These are phyloP conservation scores for Dacryopinax spathularia DNA, from an alignment of 768 basidiomycete genomes.

Conservation along the genomic window DNA sequence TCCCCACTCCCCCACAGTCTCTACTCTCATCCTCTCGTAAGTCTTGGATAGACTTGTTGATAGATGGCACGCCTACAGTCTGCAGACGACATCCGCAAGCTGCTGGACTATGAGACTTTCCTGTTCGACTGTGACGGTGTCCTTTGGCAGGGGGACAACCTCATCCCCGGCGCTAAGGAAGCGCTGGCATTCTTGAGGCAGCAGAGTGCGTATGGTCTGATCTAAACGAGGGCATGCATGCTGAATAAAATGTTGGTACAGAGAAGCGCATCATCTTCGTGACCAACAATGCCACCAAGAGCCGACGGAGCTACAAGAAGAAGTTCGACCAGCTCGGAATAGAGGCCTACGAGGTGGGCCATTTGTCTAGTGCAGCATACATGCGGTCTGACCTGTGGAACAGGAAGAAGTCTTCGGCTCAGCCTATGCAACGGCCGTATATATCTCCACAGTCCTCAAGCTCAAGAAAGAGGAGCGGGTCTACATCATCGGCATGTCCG, in stretches of 20 bases:
- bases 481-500: conserved; percentile 85
- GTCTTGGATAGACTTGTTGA: background rate
- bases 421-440: conserved; percentile 71
- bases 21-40: background rate
- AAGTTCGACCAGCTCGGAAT: conserved; percentile 88
- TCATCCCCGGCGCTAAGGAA: conserved; percentile 64
- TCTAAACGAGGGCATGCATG: conserved; percentile 4
- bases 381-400: background rate
- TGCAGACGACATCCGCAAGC: conserved; percentile 5
- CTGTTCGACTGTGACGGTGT: conserved; percentile 96
- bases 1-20: no score
- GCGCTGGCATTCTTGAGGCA: conserved; percentile 59
- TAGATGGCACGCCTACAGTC: background rate
- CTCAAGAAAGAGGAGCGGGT: conserved; percentile 85
- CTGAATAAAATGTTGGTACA: conserved; percentile 21
- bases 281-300: conserved; percentile 95
- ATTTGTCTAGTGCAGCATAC: background rate
- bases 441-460: conserved; percentile 77
- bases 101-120: conserved; percentile 73
- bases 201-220: conserved; percentile 39
- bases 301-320: conserved; percentile 67
- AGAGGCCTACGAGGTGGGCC: conserved; percentile 67
- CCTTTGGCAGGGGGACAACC: conserved; percentile 70
- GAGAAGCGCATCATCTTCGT: conserved; percentile 83
- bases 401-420: conserved; percentile 97